These are phyloP conservation scores for Jamesozyma lodderae DNA, from an alignment of 805 yeast species.

Conservation along the genomic window DNA sequence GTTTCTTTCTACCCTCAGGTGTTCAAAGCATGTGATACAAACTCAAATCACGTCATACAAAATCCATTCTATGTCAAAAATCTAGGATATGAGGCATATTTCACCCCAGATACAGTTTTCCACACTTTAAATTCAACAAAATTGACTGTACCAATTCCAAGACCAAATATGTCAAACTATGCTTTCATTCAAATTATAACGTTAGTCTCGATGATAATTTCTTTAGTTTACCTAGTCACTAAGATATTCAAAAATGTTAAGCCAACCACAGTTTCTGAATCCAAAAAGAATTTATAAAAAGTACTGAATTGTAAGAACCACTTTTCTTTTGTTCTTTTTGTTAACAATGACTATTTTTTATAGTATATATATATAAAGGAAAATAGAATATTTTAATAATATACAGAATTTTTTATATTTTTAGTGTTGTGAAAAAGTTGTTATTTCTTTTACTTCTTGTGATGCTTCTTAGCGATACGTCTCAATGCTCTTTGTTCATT, in stretches of 20 bases:
- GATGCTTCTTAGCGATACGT: conserved; percentile 78
- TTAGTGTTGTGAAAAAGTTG: background rate
- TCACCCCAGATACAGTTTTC: conserved; percentile 39
- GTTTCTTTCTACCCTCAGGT: conserved; percentile 33
- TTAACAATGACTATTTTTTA: background rate
- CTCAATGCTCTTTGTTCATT: conserved; percentile 91
- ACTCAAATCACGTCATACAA: conserved; percentile 13
- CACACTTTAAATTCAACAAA: conserved; percentile 25
- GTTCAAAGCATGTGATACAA: conserved; percentile 43
- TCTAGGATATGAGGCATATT: conserved; percentile 39
- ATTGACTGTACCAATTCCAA: conserved; percentile 35
- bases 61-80: conserved; percentile 35
- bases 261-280: background rate
- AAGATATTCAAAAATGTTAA: conserved; percentile 12
- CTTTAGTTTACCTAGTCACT: conserved; percentile 28
- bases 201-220: conserved; percentile 27
- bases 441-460: conserved; percentile 39
- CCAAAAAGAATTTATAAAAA: background rate
- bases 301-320: background rate
- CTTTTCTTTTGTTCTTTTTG: background rate
- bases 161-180: conserved; percentile 30
- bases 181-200: conserved; percentile 32
- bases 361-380: too few species aligned
- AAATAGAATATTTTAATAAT: background rate
- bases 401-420: background rate